Base-by-base conservation (phyloP, 2,329 filamentous ascomycete genomes). In the Alternaria panax region DNA sequence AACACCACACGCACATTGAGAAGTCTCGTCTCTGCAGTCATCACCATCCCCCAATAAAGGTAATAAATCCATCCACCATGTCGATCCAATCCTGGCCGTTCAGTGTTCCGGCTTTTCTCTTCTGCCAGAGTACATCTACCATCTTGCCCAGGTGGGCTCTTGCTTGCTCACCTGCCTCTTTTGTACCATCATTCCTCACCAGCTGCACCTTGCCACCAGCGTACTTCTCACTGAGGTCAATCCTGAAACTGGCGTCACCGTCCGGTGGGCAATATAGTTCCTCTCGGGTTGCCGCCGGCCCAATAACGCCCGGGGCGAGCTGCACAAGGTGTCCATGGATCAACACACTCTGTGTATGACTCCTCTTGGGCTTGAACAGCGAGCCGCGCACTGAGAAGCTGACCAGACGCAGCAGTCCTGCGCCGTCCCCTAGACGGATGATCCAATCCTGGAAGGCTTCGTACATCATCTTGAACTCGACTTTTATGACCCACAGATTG, bases 361-460 rank as follows among this genome's bases (percentile, higher is more conserved):
- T 64, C 51, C 68, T 73, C 54, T 66, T 64, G 1, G 74, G 73
- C 50, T 74, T 75, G 64, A 79, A 79, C 12, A 75, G 51, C 22
- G 67, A 60, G 7, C 76, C 74, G 0, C 76, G 68, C 1, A 78
- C 75, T 4, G 72, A 70, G 30, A 79, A 61, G 47, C 64, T 72
- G 20, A 79, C 67, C 14, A 77, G 64, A 2, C 77, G 71, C 2
- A 79, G 65, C 8, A 60, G 54, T 2, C 67, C 64, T 2, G 75
- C 76, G 27, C 71, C 70, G 34, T 74, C 67, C 43, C 75, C 75
- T 0, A 79, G 67, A 8, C 71, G 64, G 46, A 73, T 73, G 62
- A 79, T 78, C 77, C 77, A 79, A 61, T 74, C 70, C 50, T 69
- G 74, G 63, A 79, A 79, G 38, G 71, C 73, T 59, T 79, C 75